Base-by-base conservation (phyloP, 2,329 filamentous ascomycete genomes). In the Diaporthe helianthi region DNA sequence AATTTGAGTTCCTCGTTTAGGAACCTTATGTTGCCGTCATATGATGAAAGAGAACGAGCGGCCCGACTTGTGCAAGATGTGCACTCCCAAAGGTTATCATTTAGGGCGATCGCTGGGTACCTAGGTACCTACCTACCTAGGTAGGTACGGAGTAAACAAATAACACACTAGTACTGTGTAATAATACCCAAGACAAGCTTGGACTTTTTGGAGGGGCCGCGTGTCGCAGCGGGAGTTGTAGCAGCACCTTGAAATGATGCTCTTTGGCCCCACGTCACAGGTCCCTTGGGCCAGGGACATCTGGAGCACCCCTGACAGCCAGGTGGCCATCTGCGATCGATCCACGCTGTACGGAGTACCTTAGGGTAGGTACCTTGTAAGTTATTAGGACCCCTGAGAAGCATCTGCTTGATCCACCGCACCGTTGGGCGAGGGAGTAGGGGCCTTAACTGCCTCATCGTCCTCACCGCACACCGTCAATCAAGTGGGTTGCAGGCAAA, bases 141-240 rank as follows among this genome's bases (percentile, higher is more conserved):
- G n/a, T n/a, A n/a, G n/a, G n/a, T n/a, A n/a, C n/a, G n/a, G n/a
- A n/a, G n/a, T n/a, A 63, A 63, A 63, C 58, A 63, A 63, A 63
- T 63, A 63, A 63, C 58, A 63, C 41, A 58, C 55, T 26, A 60
- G 36, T 60, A n/a, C n/a, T n/a, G n/a, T n/a, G n/a, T n/a, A 60
- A 22, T 46, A 47, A 47, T 17, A n/a, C n/a, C n/a, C n/a, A 61
- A 47, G 29, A 38, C 36, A 47, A 61, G 58, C 58, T 47, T 47
- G 58, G 29, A 7, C 29, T 33, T n/a, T 5, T 63, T 63, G 41
- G 58, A 49, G 58, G 58, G 58, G 58, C 58, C 58, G 58, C 58
- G 58, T 61, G 58, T 41, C 58, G n/a, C n/a, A n/a, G n/a, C n/a
- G 26, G 29, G 24, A 58, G 36, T 8, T 41, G 36, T 13, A 38